Evolutionary conservation across 2,329 filamentous ascomycete species (phyloP).

Genomic region (Xylaria polymorpha): DNA sequence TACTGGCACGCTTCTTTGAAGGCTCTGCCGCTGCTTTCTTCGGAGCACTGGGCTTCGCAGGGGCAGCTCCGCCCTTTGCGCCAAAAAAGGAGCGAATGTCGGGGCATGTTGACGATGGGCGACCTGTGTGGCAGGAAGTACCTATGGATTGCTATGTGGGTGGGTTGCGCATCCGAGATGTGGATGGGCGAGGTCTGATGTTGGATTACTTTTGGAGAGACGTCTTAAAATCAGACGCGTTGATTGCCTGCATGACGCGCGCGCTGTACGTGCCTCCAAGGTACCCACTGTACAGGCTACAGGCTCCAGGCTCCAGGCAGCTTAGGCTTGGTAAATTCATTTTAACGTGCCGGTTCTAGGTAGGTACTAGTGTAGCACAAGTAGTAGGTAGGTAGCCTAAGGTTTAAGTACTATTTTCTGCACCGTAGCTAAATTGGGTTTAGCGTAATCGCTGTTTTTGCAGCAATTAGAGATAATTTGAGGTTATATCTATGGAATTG

Average conservation of each 20-base stretch:
- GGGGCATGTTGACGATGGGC: constrained; percentile 67
- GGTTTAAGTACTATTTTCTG: too few relatives aligned
- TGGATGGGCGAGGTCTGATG: constrained; percentile 20
- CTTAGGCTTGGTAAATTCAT: not conserved
- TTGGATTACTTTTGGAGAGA: not conserved
- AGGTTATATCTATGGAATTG: too few relatives aligned
- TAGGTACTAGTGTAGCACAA: too few relatives aligned
- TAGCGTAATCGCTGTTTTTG: too few relatives aligned
- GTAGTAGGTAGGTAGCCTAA: too few relatives aligned
- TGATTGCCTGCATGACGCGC: constrained; percentile 39
- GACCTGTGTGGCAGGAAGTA: not conserved
- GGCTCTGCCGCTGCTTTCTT: constrained; percentile 60
- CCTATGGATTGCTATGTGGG: constrained; percentile 4
- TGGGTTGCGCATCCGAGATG: constrained; percentile 13
- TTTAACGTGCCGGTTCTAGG: too few relatives aligned
- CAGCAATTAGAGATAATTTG: too few relatives aligned
- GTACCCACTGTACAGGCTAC: not conserved
- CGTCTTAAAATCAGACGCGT: constrained; percentile 34
- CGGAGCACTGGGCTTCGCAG: constrained; percentile 60
- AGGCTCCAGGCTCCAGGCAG: not conserved
- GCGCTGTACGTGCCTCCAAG: not conserved
- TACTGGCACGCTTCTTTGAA: constrained; percentile 61
- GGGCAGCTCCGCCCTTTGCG: constrained; percentile 72
- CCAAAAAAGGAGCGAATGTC: constrained; percentile 95
- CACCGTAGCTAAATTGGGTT: too few relatives aligned